Base-by-base conservation (phyloP, 2,329 filamentous ascomycete species). In the Ceratocystis smalleyi region DNA sequence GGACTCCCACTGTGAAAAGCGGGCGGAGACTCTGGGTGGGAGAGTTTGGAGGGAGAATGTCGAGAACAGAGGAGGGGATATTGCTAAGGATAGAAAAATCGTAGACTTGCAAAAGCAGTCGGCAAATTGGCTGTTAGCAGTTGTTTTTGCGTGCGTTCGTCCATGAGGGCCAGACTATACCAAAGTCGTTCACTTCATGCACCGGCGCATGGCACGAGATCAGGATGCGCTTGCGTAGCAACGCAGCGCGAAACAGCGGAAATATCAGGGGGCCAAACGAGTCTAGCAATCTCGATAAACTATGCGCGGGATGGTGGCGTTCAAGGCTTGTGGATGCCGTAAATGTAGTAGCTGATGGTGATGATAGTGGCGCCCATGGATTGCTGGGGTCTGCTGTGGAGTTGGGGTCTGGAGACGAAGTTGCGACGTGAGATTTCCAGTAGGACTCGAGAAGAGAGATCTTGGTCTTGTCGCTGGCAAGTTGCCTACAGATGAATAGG, bases 51-150 rank as follows among this genome's bases (percentile, higher is more conserved):
- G 86, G 82, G n/a, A 96, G 78, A 15, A 86, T 76, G 62, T 91
- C 84, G 65, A 81, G 79, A 54, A 91, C 81, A 35, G 87, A 84
- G 45, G 86, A 79, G 32, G 94, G 91, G 54, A 97, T 86, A 69
- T 91, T 95, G 55, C 91, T 91, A 43, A 99, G 79, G 63, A 97
- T 81, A n/a, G 92, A 96, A 62, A 97, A 82, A 72, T 94, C 85
- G 75, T 97, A 99, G 67, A 97, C 94, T 92, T 35, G 43, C 15
- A 19, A 19, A 19, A 19, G 68, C 19, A 22, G 7, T 40, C 35
- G 1, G 27, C 10, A 12, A 30, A 43, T 15, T n/a, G 35, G 35
- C 35, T 12, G 10, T 24, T 35, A 43, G 22, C 10, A 19, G 12
- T 17, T 43, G 62, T 24, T 15, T 61, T 24, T 59, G 17, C 35